phyloP scores from a whole-genome alignment of 2,329 filamentous ascomycete species.

The Xylogone sp. region DNA sequence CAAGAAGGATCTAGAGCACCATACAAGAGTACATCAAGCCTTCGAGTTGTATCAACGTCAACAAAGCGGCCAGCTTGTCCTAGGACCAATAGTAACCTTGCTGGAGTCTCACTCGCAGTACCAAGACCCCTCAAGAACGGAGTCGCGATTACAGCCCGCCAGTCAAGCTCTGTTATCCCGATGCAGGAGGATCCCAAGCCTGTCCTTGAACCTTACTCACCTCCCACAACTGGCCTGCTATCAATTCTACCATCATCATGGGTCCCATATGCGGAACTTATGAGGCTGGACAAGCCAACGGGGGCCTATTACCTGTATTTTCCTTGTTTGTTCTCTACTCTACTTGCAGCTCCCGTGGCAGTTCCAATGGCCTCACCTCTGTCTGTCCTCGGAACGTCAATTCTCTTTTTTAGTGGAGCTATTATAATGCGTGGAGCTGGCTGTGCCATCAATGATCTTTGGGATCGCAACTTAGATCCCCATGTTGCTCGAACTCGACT shows the following conservation, averaged over 20 bases:
- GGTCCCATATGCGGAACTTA: constrained; percentile 78
- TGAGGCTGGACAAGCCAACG: constrained; percentile 75
- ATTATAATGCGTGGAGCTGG: constrained; percentile 84
- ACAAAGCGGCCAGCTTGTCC: not conserved
- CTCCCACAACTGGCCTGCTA: constrained; percentile 68
- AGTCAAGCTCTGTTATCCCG: not conserved
- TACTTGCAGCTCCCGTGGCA: constrained; percentile 71
- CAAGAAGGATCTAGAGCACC: not conserved
- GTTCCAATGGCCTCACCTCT: constrained; percentile 55
- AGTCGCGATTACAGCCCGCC: not conserved
- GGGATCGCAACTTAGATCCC: constrained; percentile 83
- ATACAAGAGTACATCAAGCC: not conserved
- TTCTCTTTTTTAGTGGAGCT: constrained; percentile 72
- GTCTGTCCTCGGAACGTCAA: constrained; percentile 59
- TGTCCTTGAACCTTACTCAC: constrained; percentile 43
- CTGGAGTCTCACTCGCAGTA: not conserved
- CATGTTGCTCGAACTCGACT: constrained; percentile 72
- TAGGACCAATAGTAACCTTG: not conserved
- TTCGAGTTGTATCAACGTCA: not conserved
- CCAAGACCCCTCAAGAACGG: not conserved
- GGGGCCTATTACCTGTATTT: constrained; percentile 85
- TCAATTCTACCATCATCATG: constrained; percentile 64
- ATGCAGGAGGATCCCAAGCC: not conserved
- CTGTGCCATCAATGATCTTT: constrained; percentile 87
- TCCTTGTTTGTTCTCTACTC: constrained; percentile 79